A percentile compares a stretch with the other conserved stretches of the same genome.
Evolutionary conservation across 2,329 filamentous ascomycete genomes (phyloP).

Genomic region (Diaporthe ampelina): DNA sequence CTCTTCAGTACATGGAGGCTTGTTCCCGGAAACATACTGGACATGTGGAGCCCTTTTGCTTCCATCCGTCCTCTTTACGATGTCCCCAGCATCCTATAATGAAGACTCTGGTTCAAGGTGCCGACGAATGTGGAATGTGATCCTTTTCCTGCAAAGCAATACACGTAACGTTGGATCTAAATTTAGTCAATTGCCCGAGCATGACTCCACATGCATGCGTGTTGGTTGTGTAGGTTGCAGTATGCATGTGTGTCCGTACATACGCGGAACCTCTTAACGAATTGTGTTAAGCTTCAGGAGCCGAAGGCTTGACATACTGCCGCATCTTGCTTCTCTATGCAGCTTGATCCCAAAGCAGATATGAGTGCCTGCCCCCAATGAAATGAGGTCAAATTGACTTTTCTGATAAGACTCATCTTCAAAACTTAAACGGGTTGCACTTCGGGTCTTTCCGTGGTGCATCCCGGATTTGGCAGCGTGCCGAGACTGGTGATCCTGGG

Average conservation of each 20-base stretch:
- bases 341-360: background rate
- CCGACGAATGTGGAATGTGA: background rate
- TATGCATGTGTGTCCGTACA: too few relatives aligned
- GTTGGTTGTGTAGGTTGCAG: background rate
- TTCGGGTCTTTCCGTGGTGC: background rate
- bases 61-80: background rate
- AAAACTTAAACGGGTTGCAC: background rate
- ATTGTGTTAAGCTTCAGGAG: background rate
- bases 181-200: background rate
- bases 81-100: background rate
- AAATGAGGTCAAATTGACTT: background rate
- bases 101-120: background rate
- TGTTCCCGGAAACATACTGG: too few relatives aligned
- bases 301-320: background rate
- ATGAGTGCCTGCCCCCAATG: background rate
- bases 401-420: background rate
- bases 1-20: background rate
- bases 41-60: background rate
- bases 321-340: background rate
- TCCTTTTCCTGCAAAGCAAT: too few relatives aligned
- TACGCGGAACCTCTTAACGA: background rate
- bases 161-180: background rate
- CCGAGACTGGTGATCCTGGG: background rate
- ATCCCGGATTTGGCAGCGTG: too few relatives aligned
- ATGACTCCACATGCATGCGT: background rate